These are phyloP conservation scores for Theileria annulata DNA, from an alignment of 169 alveolate species.

Conservation along the genomic window DNA sequence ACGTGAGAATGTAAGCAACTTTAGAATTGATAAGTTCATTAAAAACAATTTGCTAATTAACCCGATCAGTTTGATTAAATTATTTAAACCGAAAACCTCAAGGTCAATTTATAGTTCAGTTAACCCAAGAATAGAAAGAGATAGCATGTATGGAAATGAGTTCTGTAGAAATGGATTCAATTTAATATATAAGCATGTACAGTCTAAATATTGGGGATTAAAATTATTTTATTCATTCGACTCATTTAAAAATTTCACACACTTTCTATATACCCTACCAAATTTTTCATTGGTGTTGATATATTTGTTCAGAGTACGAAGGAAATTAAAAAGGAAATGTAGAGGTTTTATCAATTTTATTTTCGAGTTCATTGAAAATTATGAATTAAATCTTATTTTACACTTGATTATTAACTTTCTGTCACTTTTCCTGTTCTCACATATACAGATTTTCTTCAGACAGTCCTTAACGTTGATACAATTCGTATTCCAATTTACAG, in stretches of 20 bases:
- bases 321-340: neutral
- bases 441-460: constrained; percentile 45
- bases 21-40: neutral
- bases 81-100: neutral
- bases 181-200: constrained; percentile 66
- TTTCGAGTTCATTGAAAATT: constrained; percentile 1
- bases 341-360: neutral
- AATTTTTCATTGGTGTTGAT: neutral
- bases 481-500: constrained; percentile 14
- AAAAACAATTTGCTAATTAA: neutral
- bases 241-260: neutral
- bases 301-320: neutral
- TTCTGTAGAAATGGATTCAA: constrained; percentile 34
- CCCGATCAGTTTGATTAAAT: neutral
- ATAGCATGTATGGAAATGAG: neutral
- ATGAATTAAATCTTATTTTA: constrained; percentile 7
- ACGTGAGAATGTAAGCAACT: neutral
- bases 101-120: neutral
- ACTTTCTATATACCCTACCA: neutral
- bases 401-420: constrained; percentile 32
- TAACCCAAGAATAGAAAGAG: neutral
- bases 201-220: constrained; percentile 72
- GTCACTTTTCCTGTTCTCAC: constrained; percentile 42
- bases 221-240: constrained; percentile 47
- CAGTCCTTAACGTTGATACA: constrained; percentile 41